phyloP scores from a whole-genome alignment of 192 early-diverging fungal species.

The Coemansia sp. region DNA sequence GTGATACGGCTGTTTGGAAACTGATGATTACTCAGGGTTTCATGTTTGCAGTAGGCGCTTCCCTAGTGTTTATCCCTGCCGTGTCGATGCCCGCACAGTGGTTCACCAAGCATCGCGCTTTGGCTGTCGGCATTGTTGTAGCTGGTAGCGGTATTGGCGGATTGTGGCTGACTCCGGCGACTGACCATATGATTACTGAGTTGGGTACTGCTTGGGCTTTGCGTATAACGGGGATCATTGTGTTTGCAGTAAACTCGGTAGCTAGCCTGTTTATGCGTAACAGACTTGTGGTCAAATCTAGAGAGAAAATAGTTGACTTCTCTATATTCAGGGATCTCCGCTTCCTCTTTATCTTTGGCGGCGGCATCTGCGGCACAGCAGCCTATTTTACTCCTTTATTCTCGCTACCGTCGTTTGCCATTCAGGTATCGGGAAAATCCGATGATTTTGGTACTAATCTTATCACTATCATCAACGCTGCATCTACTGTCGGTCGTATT shows the following conservation, averaged over 20 bases:
- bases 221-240: constrained; percentile 56
- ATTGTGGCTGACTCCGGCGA: constrained; percentile 58
- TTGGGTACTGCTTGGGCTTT: constrained; percentile 63
- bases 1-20: constrained; percentile 61
- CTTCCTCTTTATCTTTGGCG: constrained; percentile 47
- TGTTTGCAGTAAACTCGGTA: constrained; percentile 49
- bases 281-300: constrained; percentile 15
- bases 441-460: constrained; percentile 57
- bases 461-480: constrained; percentile 68
- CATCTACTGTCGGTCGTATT: constrained; percentile 67
- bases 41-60: constrained; percentile 54
- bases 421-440: constrained; percentile 47
- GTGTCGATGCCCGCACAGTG: constrained; percentile 63
- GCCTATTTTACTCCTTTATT: constrained; percentile 68
- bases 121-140: constrained; percentile 59
- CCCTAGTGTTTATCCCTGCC: constrained; percentile 58
- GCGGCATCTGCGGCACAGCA: constrained; percentile 52
- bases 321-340: constrained; percentile 49
- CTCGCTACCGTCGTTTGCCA: constrained; percentile 50
- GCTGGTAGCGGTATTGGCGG: constrained; percentile 63
- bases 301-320: constrained; percentile 55
- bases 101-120: constrained; percentile 56
- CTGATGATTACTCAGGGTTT: constrained; percentile 65
- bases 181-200: constrained; percentile 46
- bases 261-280: constrained; percentile 54